Base-by-base conservation (phyloP, 805 yeast species). In the Candida gorgasii region DNA sequence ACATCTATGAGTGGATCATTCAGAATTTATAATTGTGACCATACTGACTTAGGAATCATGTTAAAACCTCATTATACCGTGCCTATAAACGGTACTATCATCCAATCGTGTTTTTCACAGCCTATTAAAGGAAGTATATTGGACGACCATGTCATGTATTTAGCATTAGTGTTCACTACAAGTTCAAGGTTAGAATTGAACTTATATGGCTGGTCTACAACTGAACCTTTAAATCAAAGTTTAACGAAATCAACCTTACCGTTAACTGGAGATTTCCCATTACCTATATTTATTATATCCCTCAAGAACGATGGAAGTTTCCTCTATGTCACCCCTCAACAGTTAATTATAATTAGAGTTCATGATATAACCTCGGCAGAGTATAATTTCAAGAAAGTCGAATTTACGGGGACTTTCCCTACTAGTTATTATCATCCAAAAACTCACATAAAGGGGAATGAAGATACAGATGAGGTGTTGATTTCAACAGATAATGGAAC, bases 321-420 rank as follows among this genome's bases (percentile, higher is more conserved):
- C 23, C 52, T 77, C 15, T 64, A 72, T 44, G 65, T 75, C 5
- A 53, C 58, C 40, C 61, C 63, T 14, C 49, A 59, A 2, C 59
- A 57, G 20, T 39, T 77, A 3, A 51, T 62, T 4, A 44, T 73
- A 0, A 59, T 75, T 2, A 62, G 70, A 4, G 54, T 71, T 3
- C 75, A 73, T 45, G 72, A 75, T 37, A 69, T 78, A 2, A 53
- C 73, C 15, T 73, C 80, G 4, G 82, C 77, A 0, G 73, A 72
- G 37, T 65, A 67, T 40, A 53, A 63, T 19, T 73, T 75, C 43
- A 42, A 48, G 41, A 44, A 45, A 14, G 15, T 4, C 36, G 45
- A 26, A 9, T 58, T 33, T 40, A 57, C 32, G 47, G 54, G 67
- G 3, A 22, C 62, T 2, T 75, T 73, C 48, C 80, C 82, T 1